Base-by-base conservation (phyloP, 306 rosid species). In the Vachellia collinsii region DNA sequence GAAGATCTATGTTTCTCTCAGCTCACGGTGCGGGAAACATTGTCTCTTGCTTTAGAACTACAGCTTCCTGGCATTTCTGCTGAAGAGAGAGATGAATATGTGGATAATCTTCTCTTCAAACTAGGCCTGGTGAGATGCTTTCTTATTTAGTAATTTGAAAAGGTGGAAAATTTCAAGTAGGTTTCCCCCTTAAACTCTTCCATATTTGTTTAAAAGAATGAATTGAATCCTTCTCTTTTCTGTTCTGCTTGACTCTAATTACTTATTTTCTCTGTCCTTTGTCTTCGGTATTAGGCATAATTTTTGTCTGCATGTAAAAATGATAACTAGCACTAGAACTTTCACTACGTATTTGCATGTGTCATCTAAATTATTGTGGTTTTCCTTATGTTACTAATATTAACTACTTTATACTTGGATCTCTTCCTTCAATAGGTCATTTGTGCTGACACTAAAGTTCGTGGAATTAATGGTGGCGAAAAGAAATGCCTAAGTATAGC, bases 1-100 rank as follows among this genome's bases (percentile, higher is more conserved):
- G 99, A 94, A 82, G 99, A 94, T 83, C 88, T 93, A 58, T 93
- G 90, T 79, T 94, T 90, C 89, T 94, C 99, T 43, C 99, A 94
- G 93, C 90, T 94, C 73, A 93, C 97, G 1, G 99, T 93, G 75
- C 86, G 91, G 78, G 98, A 93, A 82, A 95, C 99, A 2, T 67
- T 95, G 80, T 88, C 92, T 59, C 95, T 94, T 75, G 95, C 99
- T 34, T 92, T 89, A 0, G 97, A 95, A 81, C 88, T 95, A 72
- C 99, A 93, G 92, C 96, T 89, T 84, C 85, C 88, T 53, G 83
- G 80, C 81, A 79, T 86, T 41, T 89, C 93, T 14, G 58, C 65
- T 1, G 96, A 91, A 89, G 92, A 88, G 47, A 91, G 97, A 80
- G 94, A 89, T 54, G 93, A 91, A 84, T 90, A 88, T 68, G 97